Conservation (phyloP, 1,284 basidiomycete genomes). For the Trichosporon sp. region DNA sequence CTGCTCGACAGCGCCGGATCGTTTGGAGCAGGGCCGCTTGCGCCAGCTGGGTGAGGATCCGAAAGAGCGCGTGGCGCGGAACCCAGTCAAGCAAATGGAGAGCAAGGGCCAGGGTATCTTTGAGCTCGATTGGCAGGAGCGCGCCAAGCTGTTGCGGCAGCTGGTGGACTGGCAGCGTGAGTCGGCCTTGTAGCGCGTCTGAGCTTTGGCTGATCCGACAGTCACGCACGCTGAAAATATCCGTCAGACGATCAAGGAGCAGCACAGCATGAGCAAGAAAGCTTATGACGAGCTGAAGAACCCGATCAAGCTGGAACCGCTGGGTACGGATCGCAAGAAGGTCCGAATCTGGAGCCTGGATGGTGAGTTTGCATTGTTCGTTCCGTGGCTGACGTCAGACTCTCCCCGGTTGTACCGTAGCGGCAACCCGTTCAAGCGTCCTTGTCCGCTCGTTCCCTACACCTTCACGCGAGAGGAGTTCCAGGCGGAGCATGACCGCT, state of each 20-base stretch:
- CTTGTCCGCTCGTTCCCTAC: conserved; percentile 47
- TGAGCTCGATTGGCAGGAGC: conserved; percentile 51
- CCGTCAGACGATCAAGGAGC: conserved; percentile 45
- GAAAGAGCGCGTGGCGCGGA: conserved; percentile 34
- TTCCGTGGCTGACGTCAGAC: conserved; percentile 32
- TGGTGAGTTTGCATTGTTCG: conserved; percentile 36
- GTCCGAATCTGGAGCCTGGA: conserved; percentile 55
- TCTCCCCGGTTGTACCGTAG: conserved; percentile 52
- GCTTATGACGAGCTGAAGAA: conserved; percentile 21
- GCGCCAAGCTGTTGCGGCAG: conserved; percentile 49
- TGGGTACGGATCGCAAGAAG: conserved; percentile 50
- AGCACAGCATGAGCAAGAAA: conserved; percentile 32
- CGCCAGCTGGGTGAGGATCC: conserved; percentile 42
- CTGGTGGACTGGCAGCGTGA: conserved; percentile 56
- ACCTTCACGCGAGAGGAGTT: conserved; percentile 42
- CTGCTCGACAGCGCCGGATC: conserved; percentile 38
- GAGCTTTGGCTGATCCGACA: conserved; percentile 25
- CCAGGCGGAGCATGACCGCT: conserved; percentile 33
- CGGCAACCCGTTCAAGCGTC: conserved; percentile 56
- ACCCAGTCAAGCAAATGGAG: conserved; percentile 45
- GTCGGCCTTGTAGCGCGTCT: conserved; percentile 22
- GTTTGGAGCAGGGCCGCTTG: conserved; percentile 42
- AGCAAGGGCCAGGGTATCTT: conserved; percentile 46
- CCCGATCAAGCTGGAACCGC: conserved; percentile 37
- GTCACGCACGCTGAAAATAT: conserved; percentile 49